Conservation (phyloP, 805 yeast species). For the Pichia ethanolica region DNA sequence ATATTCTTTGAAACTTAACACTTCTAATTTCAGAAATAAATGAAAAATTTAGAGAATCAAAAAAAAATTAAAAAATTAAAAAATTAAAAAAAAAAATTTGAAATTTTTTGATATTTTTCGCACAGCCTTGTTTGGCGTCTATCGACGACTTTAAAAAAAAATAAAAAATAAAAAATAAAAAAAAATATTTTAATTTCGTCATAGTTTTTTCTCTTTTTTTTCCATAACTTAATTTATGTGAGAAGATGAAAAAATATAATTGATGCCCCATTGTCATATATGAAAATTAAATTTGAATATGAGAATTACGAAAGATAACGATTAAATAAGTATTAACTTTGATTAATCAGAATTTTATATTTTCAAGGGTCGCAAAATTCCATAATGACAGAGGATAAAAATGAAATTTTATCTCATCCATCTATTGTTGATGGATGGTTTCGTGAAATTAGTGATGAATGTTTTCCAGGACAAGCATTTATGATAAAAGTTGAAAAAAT, state of each 20-base stretch:
- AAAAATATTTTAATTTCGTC: too few species aligned
- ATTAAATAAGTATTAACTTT: too few species aligned
- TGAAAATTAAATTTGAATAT: too few species aligned
- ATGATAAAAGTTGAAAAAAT: conserved; percentile 54
- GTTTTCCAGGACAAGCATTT: conserved; percentile 86
- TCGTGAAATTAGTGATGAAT: conserved; percentile 58
- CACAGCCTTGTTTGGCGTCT: background rate
- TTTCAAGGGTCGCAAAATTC: too few species aligned
- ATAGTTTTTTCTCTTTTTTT: background rate
- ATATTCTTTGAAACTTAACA: too few species aligned
- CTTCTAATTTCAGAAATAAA: too few species aligned
- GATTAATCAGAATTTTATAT: too few species aligned
- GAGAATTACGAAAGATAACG: too few species aligned
- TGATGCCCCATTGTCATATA: too few species aligned
- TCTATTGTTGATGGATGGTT: conserved; percentile 70
- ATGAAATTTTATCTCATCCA: conserved; percentile 33
- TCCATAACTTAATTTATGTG: background rate
- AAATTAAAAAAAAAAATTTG: conserved; percentile 2
- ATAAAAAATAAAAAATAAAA: too few species aligned
- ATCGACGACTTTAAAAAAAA: background rate
- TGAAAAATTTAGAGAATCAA: background rate
- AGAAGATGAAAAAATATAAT: too few species aligned
- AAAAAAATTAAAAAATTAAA: background rate
- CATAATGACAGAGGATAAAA: background rate
- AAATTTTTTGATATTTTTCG: background rate